A percentile compares a stretch with the other conserved stretches of the same genome.
Evolutionary conservation across 257 asterid genomes (phyloP).

Genomic region (Nicotiana tabacum): DNA sequence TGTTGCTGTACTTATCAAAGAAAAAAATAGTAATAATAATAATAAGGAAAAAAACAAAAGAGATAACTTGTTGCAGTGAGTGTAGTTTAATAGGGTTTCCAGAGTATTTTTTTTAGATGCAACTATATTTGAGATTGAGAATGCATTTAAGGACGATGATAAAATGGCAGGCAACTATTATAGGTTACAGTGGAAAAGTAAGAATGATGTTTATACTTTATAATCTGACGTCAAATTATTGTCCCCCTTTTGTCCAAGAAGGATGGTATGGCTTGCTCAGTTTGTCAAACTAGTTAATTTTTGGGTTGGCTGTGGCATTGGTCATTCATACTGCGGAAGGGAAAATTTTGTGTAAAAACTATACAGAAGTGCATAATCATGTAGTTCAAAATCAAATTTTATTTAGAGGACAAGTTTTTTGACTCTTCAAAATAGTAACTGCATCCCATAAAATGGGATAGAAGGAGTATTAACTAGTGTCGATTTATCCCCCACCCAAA

Average conservation of each 20-base stretch:
- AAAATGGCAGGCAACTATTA: not conserved
- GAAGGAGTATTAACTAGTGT: not conserved
- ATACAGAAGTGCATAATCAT: not conserved
- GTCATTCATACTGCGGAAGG: not conserved
- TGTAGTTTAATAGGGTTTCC: not conserved
- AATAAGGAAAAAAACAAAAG: not conserved
- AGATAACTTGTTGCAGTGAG: not conserved
- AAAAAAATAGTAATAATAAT: not conserved
- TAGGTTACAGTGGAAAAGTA: not conserved
- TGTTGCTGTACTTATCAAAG: not conserved
- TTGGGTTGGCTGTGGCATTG: not conserved
- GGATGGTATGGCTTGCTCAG: not conserved
- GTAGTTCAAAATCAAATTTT: too few species aligned
- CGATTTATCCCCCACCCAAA: too few species aligned
- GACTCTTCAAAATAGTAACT: not conserved
- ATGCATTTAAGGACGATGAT: not conserved
- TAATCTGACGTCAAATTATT: not conserved
- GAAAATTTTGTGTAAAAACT: not conserved
- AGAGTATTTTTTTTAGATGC: not conserved
- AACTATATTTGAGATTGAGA: not conserved
- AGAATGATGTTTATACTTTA: not conserved
- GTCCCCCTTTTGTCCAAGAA: not conserved
- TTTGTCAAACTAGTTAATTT: too few species aligned
- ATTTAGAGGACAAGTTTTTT: not conserved
- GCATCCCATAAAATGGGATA: not conserved